phyloP scores from a whole-genome alignment of 139 green algal species.

The Chlorella sp. region DNA sequence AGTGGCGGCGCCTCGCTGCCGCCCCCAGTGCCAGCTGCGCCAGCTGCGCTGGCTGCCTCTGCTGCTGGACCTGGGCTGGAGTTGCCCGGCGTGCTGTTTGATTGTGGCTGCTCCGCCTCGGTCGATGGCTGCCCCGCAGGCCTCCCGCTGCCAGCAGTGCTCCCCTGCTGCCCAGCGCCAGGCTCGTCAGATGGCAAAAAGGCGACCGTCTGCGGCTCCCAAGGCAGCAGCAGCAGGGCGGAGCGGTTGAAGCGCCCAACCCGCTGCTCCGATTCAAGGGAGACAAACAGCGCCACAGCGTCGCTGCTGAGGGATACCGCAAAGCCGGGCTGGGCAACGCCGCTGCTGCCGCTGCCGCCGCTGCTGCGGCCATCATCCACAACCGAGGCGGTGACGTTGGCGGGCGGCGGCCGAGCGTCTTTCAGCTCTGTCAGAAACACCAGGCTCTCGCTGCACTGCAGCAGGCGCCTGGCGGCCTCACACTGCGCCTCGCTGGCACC shows the following conservation, averaged over 20 bases:
- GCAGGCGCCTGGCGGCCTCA: background rate
- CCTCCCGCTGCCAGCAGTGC: too few relatives aligned
- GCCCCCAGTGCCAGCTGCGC: too few relatives aligned
- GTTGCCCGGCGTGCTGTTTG: background rate
- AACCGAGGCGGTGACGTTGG: background rate
- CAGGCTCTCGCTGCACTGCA: slow-evolving; percentile 21
- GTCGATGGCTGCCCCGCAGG: background rate
- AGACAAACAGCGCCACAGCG: slow-evolving; percentile 37
- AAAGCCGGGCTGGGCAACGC: background rate
- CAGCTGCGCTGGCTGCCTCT: background rate
- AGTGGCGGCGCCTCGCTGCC: background rate
- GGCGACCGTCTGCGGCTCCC: slow-evolving; percentile 33
- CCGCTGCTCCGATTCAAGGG: slow-evolving; percentile 18
- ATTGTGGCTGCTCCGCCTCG: background rate
- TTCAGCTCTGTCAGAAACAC: slow-evolving; percentile 34
- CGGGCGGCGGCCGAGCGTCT: slow-evolving; percentile 9
- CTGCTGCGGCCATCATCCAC: background rate
- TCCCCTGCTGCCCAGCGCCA: too few relatives aligned
- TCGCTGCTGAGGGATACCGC: slow-evolving; percentile 19
- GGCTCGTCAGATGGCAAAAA: slow-evolving; percentile 18
- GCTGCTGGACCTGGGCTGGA: background rate
- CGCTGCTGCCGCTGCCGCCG: background rate
- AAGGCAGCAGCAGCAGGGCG: slow-evolving; percentile 56
- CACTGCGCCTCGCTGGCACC: background rate
- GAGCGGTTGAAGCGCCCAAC: slow-evolving; percentile 54